Base-by-base conservation (phyloP, 2,329 filamentous ascomycete species). In the Calonectria henricotiae region DNA sequence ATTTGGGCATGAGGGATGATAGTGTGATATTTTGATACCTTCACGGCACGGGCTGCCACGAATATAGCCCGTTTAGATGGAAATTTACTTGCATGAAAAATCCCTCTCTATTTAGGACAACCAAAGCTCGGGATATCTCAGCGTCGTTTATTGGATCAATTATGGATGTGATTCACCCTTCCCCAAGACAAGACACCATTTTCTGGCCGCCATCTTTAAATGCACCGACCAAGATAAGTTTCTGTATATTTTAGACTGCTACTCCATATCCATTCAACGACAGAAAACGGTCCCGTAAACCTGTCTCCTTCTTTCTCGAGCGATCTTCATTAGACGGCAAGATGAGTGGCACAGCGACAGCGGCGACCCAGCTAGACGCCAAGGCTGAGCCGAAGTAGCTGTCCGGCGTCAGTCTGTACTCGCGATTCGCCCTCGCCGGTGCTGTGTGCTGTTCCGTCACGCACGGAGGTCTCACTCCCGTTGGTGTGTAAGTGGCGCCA, bases 11-110 rank as follows among this genome's bases (percentile, higher is more conserved):
- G 66, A 60, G 37, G 61, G 62, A 64, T 64, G 23, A 46, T 58
- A 39, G 30, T 49, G 49, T 63, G 62, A 49, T 60, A 68, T 64
- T 49, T 63, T 51, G 67, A 69, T 65, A 65, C 54, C 67, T 60
- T 60, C 51, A 54, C 30, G 44, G 60, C 41, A 15, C 12, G 30
- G 44, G 27, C 27, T 43, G 55, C 35, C 35, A 60, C 30, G 37
- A 43, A 60, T 60, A 60, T 20, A 60, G 23, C 37, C 41, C 47
- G 25, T 47, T 47, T 51, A 39, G 32, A 35, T n/a, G 8, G 23
- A 46, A 17, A 35, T 37, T 13, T 46, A 1, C 30, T 25, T 62
- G n/a, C n/a, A 25, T 7, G n/a, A 7, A 7, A 9, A 43, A 20
- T 17, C 41, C 41, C 6, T n/a, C 41, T 43, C 41, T 43, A 43